A percentile compares a stretch with the other conserved stretches of the same genome.
Evolutionary conservation across 257 asterid species (phyloP).

Genomic region (Perilla frutescens): DNA sequence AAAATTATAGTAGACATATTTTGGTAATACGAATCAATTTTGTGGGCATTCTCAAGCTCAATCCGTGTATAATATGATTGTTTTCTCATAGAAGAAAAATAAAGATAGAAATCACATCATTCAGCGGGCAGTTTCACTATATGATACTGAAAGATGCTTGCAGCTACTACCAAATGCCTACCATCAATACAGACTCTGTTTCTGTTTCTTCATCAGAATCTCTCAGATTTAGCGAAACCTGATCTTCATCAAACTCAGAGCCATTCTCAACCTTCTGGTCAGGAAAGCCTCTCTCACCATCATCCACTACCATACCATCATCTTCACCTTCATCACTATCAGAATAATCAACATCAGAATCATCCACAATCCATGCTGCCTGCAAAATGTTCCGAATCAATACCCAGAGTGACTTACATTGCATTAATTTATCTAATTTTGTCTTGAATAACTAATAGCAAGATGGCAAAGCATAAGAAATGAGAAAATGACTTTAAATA

Average conservation of each 20-base stretch:
- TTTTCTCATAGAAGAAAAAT: background rate
- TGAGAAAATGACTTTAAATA: slow-evolving; percentile 9
- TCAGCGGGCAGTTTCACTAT: background rate
- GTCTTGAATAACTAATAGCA: slow-evolving; percentile 1
- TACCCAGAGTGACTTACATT: slow-evolving; percentile 2
- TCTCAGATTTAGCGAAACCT: slow-evolving; percentile 66
- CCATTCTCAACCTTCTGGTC: slow-evolving; percentile 48
- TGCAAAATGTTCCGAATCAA: slow-evolving; percentile 43
- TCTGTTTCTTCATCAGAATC: slow-evolving; percentile 89
- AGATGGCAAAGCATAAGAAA: background rate
- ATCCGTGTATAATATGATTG: background rate
- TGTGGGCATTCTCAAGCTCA: slow-evolving; percentile 20
- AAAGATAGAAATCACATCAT: background rate
- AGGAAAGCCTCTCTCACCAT: slow-evolving; percentile 50
- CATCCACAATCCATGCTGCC: slow-evolving; percentile 98
- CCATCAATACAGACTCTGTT: slow-evolving; percentile 83
- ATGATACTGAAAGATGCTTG: background rate
- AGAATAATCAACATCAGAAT: slow-evolving; percentile 65
- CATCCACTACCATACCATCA: slow-evolving; percentile 86
- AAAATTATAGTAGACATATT: slow-evolving; percentile 1
- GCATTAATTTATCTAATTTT: slow-evolving; percentile 24
- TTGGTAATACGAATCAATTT: background rate
- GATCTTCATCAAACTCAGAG: slow-evolving; percentile 79
- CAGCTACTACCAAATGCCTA: slow-evolving; percentile 41
- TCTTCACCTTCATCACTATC: slow-evolving; percentile 72